Base-by-base conservation (phyloP, 2,329 filamentous ascomycete genomes). In the Nemania diffusa region DNA sequence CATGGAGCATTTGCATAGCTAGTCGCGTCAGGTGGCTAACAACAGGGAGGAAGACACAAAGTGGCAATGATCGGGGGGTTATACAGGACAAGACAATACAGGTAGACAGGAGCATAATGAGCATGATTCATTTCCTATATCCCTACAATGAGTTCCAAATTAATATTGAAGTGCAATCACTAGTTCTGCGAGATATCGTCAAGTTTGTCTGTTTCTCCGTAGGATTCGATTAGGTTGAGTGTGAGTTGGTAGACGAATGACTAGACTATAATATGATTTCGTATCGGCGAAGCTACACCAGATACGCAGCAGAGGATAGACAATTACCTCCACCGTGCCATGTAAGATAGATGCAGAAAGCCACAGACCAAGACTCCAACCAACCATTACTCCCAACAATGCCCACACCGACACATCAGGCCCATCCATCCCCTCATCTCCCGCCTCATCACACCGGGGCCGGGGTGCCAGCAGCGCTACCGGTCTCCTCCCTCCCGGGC, bases 381-480 rank as follows among this genome's bases (percentile, higher is more conserved):
- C 11, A 13, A 3, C 5, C 15, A 7, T 40, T 3, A 46, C 2
- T 46, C 17, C 42, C n/a, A 46, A 17, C 42, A 13, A 40, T 40
- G 11, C 15, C 15, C 34, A 7, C 34, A 40, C 11, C 34, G 15
- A 13, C 34, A 34, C 32, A 11, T 11, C 32, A 5, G 32, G 5
- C 32, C 32, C 20, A 20, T 24, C 17, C 42, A 46, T 20, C 15
- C 11, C 27, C 29, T 44, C 11, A 17, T 11, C 20, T 17, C 15
- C 11, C n/a, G 26, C 15, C 3, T 15, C 15, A n/a, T 29, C 57
- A 70, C n/a, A 46, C 48, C 7, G 68, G 62, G 11, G 52, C 84
- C 0, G 90, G 88, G 1, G 89, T 91, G 1, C 86, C 89, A 1
- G 86, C 84, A 0, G 85, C 85, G 71, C 88, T 88, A 2, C 84